phyloP scores from a whole-genome alignment of 1,139 yeast genomes.

The Magnusiomyces fungicola region DNA sequence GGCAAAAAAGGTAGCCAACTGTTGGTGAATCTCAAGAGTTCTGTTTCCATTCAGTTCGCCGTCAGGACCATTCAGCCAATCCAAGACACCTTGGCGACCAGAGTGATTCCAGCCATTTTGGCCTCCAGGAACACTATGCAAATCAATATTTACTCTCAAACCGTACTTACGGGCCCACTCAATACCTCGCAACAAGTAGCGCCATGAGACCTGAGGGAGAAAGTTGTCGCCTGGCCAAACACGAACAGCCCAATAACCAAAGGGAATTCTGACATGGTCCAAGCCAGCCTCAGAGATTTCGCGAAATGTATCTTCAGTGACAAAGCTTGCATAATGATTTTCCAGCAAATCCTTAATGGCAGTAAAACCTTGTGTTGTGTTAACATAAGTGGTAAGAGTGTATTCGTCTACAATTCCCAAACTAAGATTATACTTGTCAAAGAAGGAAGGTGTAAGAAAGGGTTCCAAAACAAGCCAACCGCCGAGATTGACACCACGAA shows the following conservation, averaged over 20 bases:
- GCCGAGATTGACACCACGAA: slow-evolving; percentile 79
- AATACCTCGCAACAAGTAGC: slow-evolving; percentile 64
- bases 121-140: slow-evolving; percentile 89
- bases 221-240: slow-evolving; percentile 51
- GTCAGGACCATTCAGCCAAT: slow-evolving; percentile 47
- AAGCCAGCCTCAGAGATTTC: slow-evolving; percentile 63
- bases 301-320: slow-evolving; percentile 62
- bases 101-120: slow-evolving; percentile 93
- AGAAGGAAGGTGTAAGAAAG: slow-evolving; percentile 77
- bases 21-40: slow-evolving; percentile 36
- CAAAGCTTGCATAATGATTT: slow-evolving; percentile 68
- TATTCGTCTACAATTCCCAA: slow-evolving; percentile 31
- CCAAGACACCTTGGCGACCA: slow-evolving; percentile 59
- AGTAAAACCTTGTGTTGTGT: slow-evolving; percentile 40
- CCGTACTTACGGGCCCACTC: slow-evolving; percentile 62
- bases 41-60: slow-evolving; percentile 28
- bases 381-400: slow-evolving; percentile 40
- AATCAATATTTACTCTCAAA: slow-evolving; percentile 73
- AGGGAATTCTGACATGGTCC: slow-evolving; percentile 79
- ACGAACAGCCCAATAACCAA: slow-evolving; percentile 87
- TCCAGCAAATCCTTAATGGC: slow-evolving; percentile 36
- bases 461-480: slow-evolving; percentile 88
- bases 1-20: slow-evolving; percentile 56
- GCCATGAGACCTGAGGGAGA: slow-evolving; percentile 62
- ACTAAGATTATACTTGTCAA: slow-evolving; percentile 37